Percentiles rank a stretch among this genome's conserved stretches.
phyloP scores from a whole-genome alignment of 2,329 filamentous ascomycete genomes.

The Hypoxylon rubiginosum region DNA sequence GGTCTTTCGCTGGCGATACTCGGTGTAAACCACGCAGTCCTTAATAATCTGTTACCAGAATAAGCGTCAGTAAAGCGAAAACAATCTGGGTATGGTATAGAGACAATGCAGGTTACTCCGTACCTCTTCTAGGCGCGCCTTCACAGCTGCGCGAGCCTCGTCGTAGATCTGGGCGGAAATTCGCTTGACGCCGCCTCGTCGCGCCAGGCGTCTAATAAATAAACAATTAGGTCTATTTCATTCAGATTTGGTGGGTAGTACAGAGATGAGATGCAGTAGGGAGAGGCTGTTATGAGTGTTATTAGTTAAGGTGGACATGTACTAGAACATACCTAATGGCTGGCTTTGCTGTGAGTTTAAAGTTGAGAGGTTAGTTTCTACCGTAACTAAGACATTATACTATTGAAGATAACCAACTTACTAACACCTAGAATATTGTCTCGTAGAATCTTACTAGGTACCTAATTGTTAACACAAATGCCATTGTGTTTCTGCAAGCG shows the following conservation, averaged over 20 bases:
- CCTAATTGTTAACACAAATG: conserved; percentile 12
- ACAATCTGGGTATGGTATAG: conserved; percentile 19
- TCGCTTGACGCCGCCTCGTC: conserved; percentile 82
- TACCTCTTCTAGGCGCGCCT: conserved; percentile 63
- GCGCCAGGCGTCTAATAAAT: conserved; percentile 72
- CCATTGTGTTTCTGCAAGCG: background rate
- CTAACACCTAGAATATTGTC: conserved; percentile 53
- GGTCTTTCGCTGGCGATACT: conserved; percentile 71
- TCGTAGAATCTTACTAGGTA: conserved; percentile 50
- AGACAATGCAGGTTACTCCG: conserved; percentile 22
- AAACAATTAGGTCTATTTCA: conserved; percentile 16
- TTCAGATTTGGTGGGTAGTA: background rate
- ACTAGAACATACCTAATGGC: conserved; percentile 63
- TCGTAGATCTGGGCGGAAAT: conserved; percentile 76
- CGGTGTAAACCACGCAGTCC: conserved; percentile 64
- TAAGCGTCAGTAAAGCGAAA: conserved; percentile 8
- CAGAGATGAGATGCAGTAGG: background rate
- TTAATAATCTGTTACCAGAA: conserved; percentile 61
- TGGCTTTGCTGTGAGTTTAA: conserved; percentile 61
- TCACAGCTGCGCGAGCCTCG: conserved; percentile 68
- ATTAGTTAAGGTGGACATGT: background rate
- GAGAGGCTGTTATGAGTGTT: background rate
- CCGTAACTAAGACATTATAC: conserved; percentile 3
- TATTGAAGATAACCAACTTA: conserved; percentile 42
- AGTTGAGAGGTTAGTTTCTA: conserved; percentile 38